Evolutionary conservation across 2,329 filamentous ascomycete genomes (phyloP).

Genomic region (Ophiostoma fasciatum): DNA sequence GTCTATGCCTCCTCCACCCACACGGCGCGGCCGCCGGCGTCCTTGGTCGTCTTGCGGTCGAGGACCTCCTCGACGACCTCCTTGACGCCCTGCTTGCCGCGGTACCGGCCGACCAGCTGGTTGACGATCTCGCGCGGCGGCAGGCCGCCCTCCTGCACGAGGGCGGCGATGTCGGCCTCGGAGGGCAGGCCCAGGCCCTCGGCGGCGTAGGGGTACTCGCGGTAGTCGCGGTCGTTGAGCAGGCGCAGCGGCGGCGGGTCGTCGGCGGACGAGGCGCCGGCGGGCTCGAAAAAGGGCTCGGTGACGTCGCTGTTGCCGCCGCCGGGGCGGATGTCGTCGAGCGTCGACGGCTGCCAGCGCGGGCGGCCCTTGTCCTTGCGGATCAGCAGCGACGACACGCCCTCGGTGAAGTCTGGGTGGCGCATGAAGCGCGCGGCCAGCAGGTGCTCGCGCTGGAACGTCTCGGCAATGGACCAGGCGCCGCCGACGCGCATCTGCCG

Average conservation of each 20-base stretch:
- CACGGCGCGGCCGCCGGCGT: conserved; percentile 14
- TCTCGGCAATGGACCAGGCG: conserved; percentile 66
- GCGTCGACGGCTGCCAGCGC: conserved; percentile 58
- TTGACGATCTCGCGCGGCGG: conserved; percentile 44
- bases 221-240: conserved; percentile 48
- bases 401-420: conserved; percentile 81
- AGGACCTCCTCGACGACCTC: conserved; percentile 57
- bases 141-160: conserved; percentile 26
- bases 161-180: conserved; percentile 42
- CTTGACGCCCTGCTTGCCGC: conserved; percentile 53
- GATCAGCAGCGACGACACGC: conserved; percentile 69
- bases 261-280: conserved; percentile 22
- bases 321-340: conserved; percentile 48
- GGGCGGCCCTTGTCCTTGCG: conserved; percentile 46
- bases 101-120: conserved; percentile 43
- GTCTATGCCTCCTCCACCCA: conserved; percentile 15
- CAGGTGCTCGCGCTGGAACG: conserved; percentile 74
- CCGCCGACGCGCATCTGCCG: conserved; percentile 65
- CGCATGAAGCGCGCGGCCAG: conserved; percentile 83
- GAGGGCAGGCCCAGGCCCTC: conserved; percentile 53
- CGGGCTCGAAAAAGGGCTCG: conserved; percentile 50
- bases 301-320: conserved; percentile 36
- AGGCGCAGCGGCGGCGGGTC: conserved; percentile 38
- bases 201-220: conserved; percentile 52
- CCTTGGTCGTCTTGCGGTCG: conserved; percentile 38